These are phyloP conservation scores for Macrophomina phaseolina DNA, from an alignment of 2,329 filamentous ascomycete species.

Conservation along the genomic window DNA sequence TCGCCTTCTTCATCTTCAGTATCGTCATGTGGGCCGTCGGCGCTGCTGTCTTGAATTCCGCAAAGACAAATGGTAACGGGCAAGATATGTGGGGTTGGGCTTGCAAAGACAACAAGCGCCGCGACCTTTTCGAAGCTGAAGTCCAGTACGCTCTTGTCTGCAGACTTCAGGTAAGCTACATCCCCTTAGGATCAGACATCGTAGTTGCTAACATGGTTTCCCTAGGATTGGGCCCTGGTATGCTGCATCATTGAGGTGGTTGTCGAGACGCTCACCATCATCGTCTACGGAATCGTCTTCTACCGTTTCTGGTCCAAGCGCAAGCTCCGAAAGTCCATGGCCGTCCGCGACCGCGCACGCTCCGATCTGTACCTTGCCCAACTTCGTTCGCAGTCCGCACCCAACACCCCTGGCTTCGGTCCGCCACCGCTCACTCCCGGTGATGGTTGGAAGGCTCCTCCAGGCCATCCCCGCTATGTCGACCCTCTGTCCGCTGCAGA, in stretches of 20 bases:
- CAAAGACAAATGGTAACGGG: constrained; percentile 72
- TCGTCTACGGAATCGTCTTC: constrained; percentile 92
- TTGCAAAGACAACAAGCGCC: constrained; percentile 86
- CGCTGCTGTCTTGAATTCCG: constrained; percentile 81
- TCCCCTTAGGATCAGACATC: background rate
- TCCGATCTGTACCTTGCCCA: constrained; percentile 88
- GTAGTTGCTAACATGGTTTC: constrained; percentile 24
- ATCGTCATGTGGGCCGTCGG: constrained; percentile 91
- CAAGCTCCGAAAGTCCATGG: constrained; percentile 95
- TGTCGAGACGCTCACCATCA: constrained; percentile 87
- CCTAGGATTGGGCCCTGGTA: constrained; percentile 89
- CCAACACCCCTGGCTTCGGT: constrained; percentile 87
- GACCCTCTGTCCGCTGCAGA: constrained; percentile 53
- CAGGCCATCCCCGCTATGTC: constrained; percentile 48
- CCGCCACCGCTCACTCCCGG: constrained; percentile 68
- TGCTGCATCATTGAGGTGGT: constrained; percentile 98
- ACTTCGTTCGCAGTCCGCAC: constrained; percentile 76
- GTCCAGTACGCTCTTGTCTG: constrained; percentile 91
- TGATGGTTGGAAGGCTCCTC: constrained; percentile 52
- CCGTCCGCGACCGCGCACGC: constrained; percentile 88
- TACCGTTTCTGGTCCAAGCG: constrained; percentile 98
- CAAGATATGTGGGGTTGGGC: constrained; percentile 98
- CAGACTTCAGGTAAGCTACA: constrained; percentile 72
- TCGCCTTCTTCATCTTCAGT: constrained; percentile 91
- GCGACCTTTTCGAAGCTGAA: constrained; percentile 76